These are phyloP conservation scores for Leccinum arenicola DNA, from an alignment of 768 basidiomycete genomes.

Conservation along the genomic window DNA sequence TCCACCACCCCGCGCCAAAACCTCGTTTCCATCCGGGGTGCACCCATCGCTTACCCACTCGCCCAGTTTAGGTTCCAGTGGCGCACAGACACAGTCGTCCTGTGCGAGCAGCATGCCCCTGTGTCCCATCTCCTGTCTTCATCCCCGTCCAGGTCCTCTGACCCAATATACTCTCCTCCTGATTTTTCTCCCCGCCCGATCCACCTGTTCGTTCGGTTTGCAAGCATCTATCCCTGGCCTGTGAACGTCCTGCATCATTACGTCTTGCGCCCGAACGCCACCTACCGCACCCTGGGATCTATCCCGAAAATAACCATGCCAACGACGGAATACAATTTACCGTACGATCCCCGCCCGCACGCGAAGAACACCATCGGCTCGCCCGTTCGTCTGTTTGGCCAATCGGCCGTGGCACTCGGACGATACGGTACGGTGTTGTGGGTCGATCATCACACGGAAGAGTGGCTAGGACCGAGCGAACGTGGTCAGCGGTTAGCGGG, in stretches of 20 bases:
- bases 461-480: conserved; percentile 41
- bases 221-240: conserved; percentile 62
- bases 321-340: conserved; percentile 36
- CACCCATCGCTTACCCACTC: conserved; percentile 40
- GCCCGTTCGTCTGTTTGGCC: conserved; percentile 56
- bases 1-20: conserved; percentile 26
- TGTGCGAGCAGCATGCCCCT: conserved; percentile 31
- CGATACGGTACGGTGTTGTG: conserved; percentile 61
- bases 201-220: conserved; percentile 57
- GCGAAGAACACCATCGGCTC: conserved; percentile 43
- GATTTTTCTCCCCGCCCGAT: conserved; percentile 30
- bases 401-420: conserved; percentile 53
- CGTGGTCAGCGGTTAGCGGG: conserved; percentile 62
- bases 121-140: background rate
- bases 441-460: conserved; percentile 62
- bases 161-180: background rate
- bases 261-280: conserved; percentile 44
- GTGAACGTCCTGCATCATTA: conserved; percentile 68
- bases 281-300: conserved; percentile 25
- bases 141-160: background rate
- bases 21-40: conserved; percentile 13
- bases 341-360: conserved; percentile 41
- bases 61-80: conserved; percentile 50
- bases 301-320: background rate
- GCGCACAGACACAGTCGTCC: conserved; percentile 51